Conservation (phyloP, 2,329 filamentous ascomycete genomes). For the Colletotrichum tanaceti region DNA sequence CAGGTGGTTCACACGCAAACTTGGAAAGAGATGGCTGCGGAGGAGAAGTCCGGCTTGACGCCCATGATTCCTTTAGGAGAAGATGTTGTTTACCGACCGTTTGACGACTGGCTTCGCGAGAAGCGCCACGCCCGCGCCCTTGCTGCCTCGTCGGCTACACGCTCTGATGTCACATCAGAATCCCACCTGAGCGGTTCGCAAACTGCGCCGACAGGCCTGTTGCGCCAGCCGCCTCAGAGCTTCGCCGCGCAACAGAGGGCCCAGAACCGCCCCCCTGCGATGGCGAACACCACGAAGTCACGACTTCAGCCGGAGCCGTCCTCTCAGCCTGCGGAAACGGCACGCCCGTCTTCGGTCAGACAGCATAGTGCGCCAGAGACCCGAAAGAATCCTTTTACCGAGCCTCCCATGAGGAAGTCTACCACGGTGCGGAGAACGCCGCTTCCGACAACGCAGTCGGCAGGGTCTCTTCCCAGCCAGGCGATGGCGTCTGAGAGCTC, state of each 20-base stretch:
- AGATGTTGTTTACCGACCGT: slow-evolving; percentile 72
- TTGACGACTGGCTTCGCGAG: slow-evolving; percentile 70
- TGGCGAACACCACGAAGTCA: slow-evolving; percentile 46
- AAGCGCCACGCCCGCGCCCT: slow-evolving; percentile 51
- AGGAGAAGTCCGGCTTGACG: slow-evolving; percentile 74
- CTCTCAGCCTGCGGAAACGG: slow-evolving; percentile 27
- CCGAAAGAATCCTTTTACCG: slow-evolving; percentile 28
- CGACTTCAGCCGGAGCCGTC: slow-evolving; percentile 43
- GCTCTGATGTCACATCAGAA: slow-evolving; percentile 44
- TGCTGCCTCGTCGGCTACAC: slow-evolving; percentile 41
- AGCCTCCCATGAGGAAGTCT: slow-evolving; percentile 34
- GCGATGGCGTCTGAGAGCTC: slow-evolving; percentile 22
- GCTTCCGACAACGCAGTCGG: slow-evolving; percentile 40
- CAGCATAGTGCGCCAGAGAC: slow-evolving; percentile 36
- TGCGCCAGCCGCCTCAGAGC: slow-evolving; percentile 70
- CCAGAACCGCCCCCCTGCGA: slow-evolving; percentile 59
- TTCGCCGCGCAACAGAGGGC: slow-evolving; percentile 75
- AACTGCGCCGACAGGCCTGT: slow-evolving; percentile 55
- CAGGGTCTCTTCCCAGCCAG: slow-evolving; percentile 34
- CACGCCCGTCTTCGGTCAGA: slow-evolving; percentile 35
- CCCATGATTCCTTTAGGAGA: slow-evolving; percentile 71
- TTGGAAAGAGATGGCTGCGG: slow-evolving; percentile 75
- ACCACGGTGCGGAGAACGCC: slow-evolving; percentile 31
- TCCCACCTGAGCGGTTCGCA: slow-evolving; percentile 51
- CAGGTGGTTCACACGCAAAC: slow-evolving; percentile 65